phyloP scores from a whole-genome alignment of 1,284 basidiomycete species.

The Cryptococcus neoformans region DNA sequence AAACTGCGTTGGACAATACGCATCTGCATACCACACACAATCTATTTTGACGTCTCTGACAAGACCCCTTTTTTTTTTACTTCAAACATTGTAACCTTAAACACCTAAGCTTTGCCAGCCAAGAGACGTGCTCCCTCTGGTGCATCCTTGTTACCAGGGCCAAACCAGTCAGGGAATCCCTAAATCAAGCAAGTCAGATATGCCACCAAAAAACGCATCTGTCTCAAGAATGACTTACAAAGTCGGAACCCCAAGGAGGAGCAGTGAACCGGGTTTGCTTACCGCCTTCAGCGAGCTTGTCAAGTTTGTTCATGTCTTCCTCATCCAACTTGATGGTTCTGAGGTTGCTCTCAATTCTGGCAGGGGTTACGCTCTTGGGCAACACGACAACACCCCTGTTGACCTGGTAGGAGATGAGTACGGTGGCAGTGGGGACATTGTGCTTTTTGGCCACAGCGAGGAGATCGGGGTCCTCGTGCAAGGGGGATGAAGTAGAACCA shows the following conservation, averaged over 20 bases:
- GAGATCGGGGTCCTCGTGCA: slow-evolving; percentile 59
- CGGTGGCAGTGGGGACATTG: slow-evolving; percentile 58
- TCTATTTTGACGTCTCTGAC: background rate
- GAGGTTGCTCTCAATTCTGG: slow-evolving; percentile 53
- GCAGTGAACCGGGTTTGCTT: slow-evolving; percentile 57
- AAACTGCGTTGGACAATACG: no score
- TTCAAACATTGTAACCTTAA: slow-evolving; percentile 2
- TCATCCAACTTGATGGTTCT: slow-evolving; percentile 53
- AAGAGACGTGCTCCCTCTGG: slow-evolving; percentile 38
- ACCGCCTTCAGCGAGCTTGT: slow-evolving; percentile 63
- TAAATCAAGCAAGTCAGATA: background rate
- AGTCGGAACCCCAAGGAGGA: slow-evolving; percentile 45
- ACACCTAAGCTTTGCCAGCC: slow-evolving; percentile 20
- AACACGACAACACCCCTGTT: slow-evolving; percentile 60
- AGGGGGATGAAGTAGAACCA: slow-evolving; percentile 59
- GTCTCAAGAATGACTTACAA: slow-evolving; percentile 16
- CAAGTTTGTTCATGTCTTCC: slow-evolving; percentile 62
- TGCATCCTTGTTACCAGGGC: slow-evolving; percentile 42
- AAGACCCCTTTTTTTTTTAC: background rate
- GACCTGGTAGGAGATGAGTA: slow-evolving; percentile 39
- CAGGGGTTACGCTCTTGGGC: slow-evolving; percentile 71
- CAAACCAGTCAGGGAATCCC: slow-evolving; percentile 45
- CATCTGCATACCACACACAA: no score
- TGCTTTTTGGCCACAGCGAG: slow-evolving; percentile 62
- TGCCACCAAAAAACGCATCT: background rate